Evolutionary conservation across 2,329 filamentous ascomycete species (phyloP).

Genomic region (Aspergillus viridinutans): DNA sequence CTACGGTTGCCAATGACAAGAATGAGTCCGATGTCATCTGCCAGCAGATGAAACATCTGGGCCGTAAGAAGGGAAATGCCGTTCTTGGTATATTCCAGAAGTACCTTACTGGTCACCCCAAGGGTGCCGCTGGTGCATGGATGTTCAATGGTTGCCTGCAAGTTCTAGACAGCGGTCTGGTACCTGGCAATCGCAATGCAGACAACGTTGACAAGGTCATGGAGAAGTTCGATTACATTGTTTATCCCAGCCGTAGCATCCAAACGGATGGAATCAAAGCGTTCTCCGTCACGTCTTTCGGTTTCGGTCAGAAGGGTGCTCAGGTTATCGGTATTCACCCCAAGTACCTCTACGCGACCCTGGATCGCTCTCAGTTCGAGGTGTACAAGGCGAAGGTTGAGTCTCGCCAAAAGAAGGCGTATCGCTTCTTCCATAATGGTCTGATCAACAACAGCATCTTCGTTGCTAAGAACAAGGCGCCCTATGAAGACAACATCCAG

Average conservation of each 20-base stretch:
- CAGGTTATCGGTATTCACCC: conserved; percentile 97
- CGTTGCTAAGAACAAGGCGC: conserved; percentile 86
- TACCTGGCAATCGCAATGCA: conserved; percentile 95
- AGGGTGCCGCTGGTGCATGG: conserved; percentile 98
- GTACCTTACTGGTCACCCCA: conserved; percentile 96
- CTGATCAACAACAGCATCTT: conserved; percentile 98
- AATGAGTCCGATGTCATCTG: conserved; percentile 98
- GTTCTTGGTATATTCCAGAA: conserved; percentile 98
- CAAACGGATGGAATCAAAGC: conserved; percentile 98
- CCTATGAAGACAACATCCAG: conserved; percentile 85
- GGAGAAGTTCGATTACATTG: conserved; percentile 97
- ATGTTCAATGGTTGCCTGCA: conserved; percentile 99
- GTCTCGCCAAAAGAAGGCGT: conserved; percentile 95
- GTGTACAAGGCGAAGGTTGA: conserved; percentile 85
- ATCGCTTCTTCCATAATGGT: conserved; percentile 97
- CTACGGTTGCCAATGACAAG: conserved; percentile 98
- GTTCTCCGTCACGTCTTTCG: conserved; percentile 97
- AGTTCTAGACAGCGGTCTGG: conserved; percentile 86
- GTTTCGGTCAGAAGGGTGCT: conserved; percentile 98
- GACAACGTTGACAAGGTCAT: conserved; percentile 95
- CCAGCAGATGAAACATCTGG: conserved; percentile 91
- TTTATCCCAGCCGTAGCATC: conserved; percentile 90
- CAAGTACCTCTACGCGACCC: conserved; percentile 90
- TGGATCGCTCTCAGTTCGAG: conserved; percentile 78
- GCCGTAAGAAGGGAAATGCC: conserved; percentile 93